Conservation (phyloP, 2,329 filamentous ascomycete genomes). For the Trichophyton mentagrophytes region DNA sequence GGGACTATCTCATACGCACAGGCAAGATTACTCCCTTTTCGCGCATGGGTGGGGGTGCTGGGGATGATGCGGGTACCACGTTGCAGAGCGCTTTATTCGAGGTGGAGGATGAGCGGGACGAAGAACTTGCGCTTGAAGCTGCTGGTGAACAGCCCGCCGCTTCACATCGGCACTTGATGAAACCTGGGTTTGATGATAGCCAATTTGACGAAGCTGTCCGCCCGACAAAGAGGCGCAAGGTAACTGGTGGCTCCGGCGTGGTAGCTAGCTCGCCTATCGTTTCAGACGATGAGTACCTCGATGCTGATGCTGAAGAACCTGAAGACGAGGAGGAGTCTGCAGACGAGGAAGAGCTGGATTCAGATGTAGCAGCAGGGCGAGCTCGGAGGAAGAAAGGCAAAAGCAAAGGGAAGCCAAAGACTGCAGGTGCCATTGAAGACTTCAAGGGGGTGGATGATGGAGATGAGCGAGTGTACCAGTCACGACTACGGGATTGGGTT, state of each 20-base stretch:
- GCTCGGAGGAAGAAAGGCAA: slow-evolving; percentile 16
- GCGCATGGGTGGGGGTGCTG: slow-evolving; percentile 49
- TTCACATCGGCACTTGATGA: slow-evolving; percentile 61
- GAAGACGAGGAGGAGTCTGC: slow-evolving; percentile 10
- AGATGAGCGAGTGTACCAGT: slow-evolving; percentile 67
- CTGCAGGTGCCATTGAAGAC: slow-evolving; percentile 37
- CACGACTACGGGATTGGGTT: slow-evolving; percentile 64
- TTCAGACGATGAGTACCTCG: slow-evolving; percentile 25
- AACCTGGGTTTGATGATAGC: slow-evolving; percentile 54
- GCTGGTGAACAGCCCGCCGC: slow-evolving; percentile 31
- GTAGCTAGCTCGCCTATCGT: neutral
- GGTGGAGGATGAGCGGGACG: slow-evolving; percentile 57
- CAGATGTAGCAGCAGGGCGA: slow-evolving; percentile 12
- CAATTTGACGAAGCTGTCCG: slow-evolving; percentile 19
- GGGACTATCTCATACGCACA: slow-evolving; percentile 84
- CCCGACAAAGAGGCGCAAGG: slow-evolving; percentile 26
- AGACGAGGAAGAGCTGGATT: slow-evolving; percentile 9
- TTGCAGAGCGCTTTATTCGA: slow-evolving; percentile 68
- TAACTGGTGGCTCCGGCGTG: slow-evolving; percentile 12
- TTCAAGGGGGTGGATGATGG: slow-evolving; percentile 69
- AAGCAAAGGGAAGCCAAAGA: slow-evolving; percentile 23
- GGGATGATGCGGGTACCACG: slow-evolving; percentile 38
- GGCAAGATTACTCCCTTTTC: slow-evolving; percentile 97
- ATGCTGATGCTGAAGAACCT: slow-evolving; percentile 12
- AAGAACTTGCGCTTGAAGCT: slow-evolving; percentile 37